Evolutionary conservation across 306 rosid species (phyloP).

Genomic region (Citrullus amarus): DNA sequence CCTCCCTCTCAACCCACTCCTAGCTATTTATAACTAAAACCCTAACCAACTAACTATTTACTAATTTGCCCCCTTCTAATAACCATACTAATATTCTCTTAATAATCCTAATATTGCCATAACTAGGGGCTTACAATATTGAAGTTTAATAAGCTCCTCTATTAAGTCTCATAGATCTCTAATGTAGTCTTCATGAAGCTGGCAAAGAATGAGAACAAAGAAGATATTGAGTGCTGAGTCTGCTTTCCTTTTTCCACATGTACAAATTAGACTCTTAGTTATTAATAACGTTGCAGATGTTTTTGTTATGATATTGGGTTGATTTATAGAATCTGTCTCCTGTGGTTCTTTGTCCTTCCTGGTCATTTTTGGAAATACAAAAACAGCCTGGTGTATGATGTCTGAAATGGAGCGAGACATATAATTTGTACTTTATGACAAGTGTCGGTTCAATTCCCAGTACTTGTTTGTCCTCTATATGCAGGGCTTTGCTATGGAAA

Average conservation of each 20-base stretch:
- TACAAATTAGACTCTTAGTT: not conserved
- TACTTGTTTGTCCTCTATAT: not conserved
- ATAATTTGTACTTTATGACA: not conserved
- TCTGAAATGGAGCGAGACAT: not conserved
- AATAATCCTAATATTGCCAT: no score
- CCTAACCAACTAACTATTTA: no score
- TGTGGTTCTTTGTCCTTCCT: not conserved
- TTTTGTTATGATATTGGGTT: not conserved
- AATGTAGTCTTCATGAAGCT: not conserved
- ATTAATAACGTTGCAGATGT: not conserved
- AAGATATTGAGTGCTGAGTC: not conserved
- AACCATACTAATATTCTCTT: no score
- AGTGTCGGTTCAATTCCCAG: not conserved
- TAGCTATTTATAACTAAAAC: no score
- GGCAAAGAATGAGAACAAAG: not conserved
- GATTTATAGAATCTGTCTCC: not conserved
- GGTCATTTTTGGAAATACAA: not conserved
- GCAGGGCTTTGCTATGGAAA: constrained; percentile 94
- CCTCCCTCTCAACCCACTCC: no score
- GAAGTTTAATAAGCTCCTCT: not conserved
- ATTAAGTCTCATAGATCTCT: not conserved
- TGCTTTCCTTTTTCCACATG: not conserved
- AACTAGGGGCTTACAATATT: not conserved
- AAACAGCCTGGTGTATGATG: not conserved
- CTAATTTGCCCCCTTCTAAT: no score